Percentiles rank a stretch among this genome's conserved stretches.
These are phyloP conservation scores for Neonectria sp. DNA, from an alignment of 2,329 filamentous ascomycete species.

Conservation along the genomic window DNA sequence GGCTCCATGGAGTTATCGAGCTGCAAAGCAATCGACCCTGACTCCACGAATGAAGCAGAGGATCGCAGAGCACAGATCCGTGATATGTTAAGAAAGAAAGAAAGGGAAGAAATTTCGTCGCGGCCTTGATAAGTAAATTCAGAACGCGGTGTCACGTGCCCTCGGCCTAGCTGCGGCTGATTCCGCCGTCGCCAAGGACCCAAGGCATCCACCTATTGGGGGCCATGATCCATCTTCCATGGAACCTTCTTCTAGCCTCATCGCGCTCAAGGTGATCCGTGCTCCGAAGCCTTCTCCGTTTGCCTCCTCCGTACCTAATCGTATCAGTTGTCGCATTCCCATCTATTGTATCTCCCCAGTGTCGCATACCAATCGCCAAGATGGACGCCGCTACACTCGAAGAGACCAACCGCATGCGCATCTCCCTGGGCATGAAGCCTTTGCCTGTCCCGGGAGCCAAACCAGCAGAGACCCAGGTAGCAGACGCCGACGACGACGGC, in stretches of 20 bases:
- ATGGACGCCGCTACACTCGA: slow-evolving; percentile 85
- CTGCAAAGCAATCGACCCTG: slow-evolving; percentile 86
- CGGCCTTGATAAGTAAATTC: slow-evolving; percentile 45
- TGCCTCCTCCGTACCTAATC: slow-evolving; percentile 13
- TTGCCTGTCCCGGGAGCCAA: slow-evolving; percentile 83
- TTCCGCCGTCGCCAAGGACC: slow-evolving; percentile 13
- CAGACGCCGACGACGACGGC: slow-evolving; percentile 71
- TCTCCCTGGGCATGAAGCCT: slow-evolving; percentile 90
- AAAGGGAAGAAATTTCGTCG: slow-evolving; percentile 54
- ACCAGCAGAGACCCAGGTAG: slow-evolving; percentile 64
- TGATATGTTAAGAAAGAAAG: slow-evolving; percentile 62
- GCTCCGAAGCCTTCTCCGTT: slow-evolving; percentile 29
- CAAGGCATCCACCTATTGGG: background rate
- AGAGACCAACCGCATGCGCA: slow-evolving; percentile 93
- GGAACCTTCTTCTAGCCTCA: slow-evolving; percentile 6
- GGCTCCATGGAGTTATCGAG: slow-evolving; percentile 89
- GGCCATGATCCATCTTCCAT: slow-evolving; percentile 1
- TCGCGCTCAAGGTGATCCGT: slow-evolving; percentile 38
- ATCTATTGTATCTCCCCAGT: slow-evolving; percentile 1
- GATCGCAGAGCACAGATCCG: slow-evolving; percentile 91
- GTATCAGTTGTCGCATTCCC: slow-evolving; percentile 17
- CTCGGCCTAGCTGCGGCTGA: slow-evolving; percentile 22
- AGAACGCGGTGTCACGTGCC: slow-evolving; percentile 33
- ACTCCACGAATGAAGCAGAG: slow-evolving; percentile 65
- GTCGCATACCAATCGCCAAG: slow-evolving; percentile 39